phyloP scores from a whole-genome alignment of 176 grass and related monocot species.

The Alopecurus myosuroides region DNA sequence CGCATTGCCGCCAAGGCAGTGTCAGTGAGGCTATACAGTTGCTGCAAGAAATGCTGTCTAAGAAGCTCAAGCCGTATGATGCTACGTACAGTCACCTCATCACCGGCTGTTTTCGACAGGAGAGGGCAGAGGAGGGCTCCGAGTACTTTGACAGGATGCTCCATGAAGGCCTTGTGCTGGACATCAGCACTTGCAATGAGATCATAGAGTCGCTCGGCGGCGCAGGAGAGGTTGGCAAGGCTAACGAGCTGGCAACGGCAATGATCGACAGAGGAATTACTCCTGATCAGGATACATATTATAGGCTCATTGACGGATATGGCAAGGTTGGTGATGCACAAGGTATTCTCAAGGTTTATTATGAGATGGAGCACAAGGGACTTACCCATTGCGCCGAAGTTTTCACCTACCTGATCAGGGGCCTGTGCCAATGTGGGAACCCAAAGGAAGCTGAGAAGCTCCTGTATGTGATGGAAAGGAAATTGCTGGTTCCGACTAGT shows the following conservation, averaged over 20 bases:
- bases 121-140: constrained; percentile 32
- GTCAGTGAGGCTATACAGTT: constrained; percentile 35
- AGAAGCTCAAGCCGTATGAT: constrained; percentile 64
- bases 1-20: constrained; percentile 6
- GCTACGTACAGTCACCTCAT: constrained; percentile 63
- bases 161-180: constrained; percentile 43
- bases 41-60: constrained; percentile 61
- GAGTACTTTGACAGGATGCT: constrained; percentile 60
- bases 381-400: constrained; percentile 15
- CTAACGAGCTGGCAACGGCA: constrained; percentile 43
- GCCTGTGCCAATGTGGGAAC: constrained; percentile 58
- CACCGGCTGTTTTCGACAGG: constrained; percentile 39
- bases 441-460: constrained; percentile 73
- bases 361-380: constrained; percentile 65
- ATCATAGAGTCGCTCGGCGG: constrained; percentile 42
- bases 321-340: constrained; percentile 23
- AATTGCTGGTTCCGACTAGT: constrained; percentile 21
- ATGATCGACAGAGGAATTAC: constrained; percentile 50
- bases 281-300: constrained; percentile 51
- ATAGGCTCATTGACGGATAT: constrained; percentile 53
- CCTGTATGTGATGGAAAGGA: constrained; percentile 39
- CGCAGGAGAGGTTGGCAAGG: constrained; percentile 44
- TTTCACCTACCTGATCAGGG: constrained; percentile 43
- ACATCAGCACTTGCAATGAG: constrained; percentile 32
- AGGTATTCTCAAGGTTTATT: constrained; percentile 59